phyloP scores from a whole-genome alignment of 2,329 filamentous ascomycete genomes.

The Gaeumannomyces tritici region DNA sequence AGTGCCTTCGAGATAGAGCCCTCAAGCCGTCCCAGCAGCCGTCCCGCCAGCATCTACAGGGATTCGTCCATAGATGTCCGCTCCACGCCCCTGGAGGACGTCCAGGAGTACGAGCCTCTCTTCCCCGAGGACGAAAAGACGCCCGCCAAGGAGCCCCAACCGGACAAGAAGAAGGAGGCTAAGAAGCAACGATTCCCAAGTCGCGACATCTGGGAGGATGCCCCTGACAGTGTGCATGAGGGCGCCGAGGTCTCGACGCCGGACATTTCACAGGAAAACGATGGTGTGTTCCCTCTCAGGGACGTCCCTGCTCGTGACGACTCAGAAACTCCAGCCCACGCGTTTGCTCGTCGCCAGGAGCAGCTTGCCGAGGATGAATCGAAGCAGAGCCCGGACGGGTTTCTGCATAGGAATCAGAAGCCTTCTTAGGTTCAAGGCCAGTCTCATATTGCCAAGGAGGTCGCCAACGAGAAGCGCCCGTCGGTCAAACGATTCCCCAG shows the following conservation, averaged over 20 bases:
- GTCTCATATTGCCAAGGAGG: constrained; percentile 39
- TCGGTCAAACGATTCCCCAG: constrained; percentile 73
- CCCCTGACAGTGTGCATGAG: constrained; percentile 72
- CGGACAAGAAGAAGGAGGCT: constrained; percentile 37
- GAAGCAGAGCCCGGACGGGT: constrained; percentile 32
- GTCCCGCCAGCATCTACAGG: constrained; percentile 52
- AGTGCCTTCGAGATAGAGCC: constrained; percentile 45
- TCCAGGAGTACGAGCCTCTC: constrained; percentile 89
- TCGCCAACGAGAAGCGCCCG: constrained; percentile 37
- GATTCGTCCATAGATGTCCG: constrained; percentile 40
- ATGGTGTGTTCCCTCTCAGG: constrained; percentile 15
- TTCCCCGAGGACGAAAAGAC: constrained; percentile 67
- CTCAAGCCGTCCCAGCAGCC: constrained; percentile 9
- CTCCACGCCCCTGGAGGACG: constrained; percentile 70
- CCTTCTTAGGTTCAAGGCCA: constrained; percentile 36
- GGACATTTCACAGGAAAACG: constrained; percentile 34
- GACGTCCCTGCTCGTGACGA: constrained; percentile 22
- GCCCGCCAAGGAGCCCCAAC: constrained; percentile 23
- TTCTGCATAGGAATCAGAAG: constrained; percentile 42
- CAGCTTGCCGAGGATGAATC: constrained; percentile 51
- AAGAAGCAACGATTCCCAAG: constrained; percentile 73
- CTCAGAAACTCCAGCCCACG: constrained; percentile 47
- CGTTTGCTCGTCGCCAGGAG: constrained; percentile 58
- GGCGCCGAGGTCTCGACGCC: constrained; percentile 79
- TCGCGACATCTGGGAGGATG: constrained; percentile 95